Evolutionary conservation across 129 eudicot genomes (phyloP).

Genomic region (Kitagawia praeruptora): DNA sequence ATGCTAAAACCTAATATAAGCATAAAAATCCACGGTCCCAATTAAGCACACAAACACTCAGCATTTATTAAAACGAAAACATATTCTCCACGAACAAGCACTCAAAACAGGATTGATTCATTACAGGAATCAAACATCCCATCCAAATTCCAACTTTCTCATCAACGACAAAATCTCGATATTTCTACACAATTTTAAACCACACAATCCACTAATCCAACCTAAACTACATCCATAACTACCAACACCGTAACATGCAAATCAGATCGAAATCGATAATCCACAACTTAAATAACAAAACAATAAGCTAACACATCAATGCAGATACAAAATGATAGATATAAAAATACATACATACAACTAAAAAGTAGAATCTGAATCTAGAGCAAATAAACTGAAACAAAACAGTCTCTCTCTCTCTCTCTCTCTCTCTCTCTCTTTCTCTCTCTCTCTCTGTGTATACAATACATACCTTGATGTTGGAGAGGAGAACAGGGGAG

Average conservation of each 20-base stretch:
- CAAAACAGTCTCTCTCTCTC: too few species aligned
- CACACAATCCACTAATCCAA: conserved; percentile 20
- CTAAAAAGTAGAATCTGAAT: conserved; percentile 1
- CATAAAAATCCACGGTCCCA: conserved; percentile 77
- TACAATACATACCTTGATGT: conserved; percentile 45
- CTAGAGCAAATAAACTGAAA: background rate
- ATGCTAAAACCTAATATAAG: conserved; percentile 37
- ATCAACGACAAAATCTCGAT: conserved; percentile 24
- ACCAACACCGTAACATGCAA: conserved; percentile 19
- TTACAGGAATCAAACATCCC: conserved; percentile 33
- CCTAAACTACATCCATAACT: conserved; percentile 22
- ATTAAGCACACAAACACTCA: conserved; percentile 18
- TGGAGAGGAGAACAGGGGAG: conserved; percentile 86
- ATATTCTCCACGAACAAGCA: conserved; percentile 52
- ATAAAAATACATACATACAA: too few species aligned
- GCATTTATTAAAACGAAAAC: conserved; percentile 16
- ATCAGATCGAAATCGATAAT: conserved; percentile 3
- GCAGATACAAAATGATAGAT: conserved; percentile 2
- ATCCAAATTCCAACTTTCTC: conserved; percentile 33
- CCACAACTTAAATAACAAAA: conserved; percentile 10
- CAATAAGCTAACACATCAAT: conserved; percentile 6
- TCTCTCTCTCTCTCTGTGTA: too few species aligned
- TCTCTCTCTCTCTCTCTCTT: too few species aligned
- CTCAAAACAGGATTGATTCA: conserved; percentile 24
- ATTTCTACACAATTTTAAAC: conserved; percentile 8